These are phyloP conservation scores for Penicillium arizonense DNA, from an alignment of 495 filamentous ascomycete species.

Conservation along the genomic window DNA sequence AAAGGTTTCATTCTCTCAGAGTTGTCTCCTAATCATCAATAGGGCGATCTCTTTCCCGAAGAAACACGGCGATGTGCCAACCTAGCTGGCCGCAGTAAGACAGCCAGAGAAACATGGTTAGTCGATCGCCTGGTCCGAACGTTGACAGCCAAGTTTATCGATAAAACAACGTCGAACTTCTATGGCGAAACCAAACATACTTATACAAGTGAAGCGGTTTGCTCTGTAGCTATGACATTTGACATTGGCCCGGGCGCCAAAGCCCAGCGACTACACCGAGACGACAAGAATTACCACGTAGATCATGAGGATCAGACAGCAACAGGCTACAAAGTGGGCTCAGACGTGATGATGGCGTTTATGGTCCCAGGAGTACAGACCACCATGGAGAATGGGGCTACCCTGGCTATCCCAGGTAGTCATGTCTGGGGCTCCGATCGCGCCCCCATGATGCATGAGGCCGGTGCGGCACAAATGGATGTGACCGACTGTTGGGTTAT, in stretches of 20 bases:
- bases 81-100: conserved; percentile 16
- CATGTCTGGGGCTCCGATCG: conserved; percentile 20
- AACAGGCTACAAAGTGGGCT: conserved; percentile 21
- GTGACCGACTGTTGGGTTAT: conserved; percentile 21
- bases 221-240: conserved; percentile 24
- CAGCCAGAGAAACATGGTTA: conserved; percentile 17
- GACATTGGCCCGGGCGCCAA: conserved; percentile 17
- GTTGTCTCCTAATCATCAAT: conserved; percentile 8
- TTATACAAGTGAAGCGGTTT: conserved; percentile 19
- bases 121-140: conserved; percentile 17
- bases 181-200: conserved; percentile 15
- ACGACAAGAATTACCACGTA: conserved; percentile 31
- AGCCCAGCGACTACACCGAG: conserved; percentile 27
- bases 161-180: conserved; percentile 21
- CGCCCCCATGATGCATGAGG: conserved; percentile 10
- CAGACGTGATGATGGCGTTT: conserved; percentile 9
- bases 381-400: conserved; percentile 32
- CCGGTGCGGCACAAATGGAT: conserved; percentile 13
- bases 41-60: conserved; percentile 22
- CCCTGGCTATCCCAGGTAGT: conserved; percentile 11
- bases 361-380: conserved; percentile 35
- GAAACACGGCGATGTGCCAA: conserved; percentile 20
- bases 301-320: conserved; percentile 16
- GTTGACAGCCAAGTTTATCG: conserved; percentile 13
- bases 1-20: not conserved